phyloP scores from a whole-genome alignment of 495 filamentous ascomycete genomes.

The Penicillium desertorum region DNA sequence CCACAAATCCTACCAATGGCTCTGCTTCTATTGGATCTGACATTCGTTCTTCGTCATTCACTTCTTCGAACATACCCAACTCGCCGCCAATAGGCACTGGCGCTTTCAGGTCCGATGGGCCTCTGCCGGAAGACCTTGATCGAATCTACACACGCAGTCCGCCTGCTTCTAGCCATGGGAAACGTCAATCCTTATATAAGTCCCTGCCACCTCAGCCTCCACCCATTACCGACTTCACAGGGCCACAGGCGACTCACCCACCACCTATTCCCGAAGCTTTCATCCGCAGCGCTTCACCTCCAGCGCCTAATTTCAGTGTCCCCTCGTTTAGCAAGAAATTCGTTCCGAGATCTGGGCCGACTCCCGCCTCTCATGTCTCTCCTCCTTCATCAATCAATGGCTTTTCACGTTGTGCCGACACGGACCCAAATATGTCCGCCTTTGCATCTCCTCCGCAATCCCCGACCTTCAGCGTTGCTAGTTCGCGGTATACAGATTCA shows the following conservation, averaged over 20 bases:
- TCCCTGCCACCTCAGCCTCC: constrained; percentile 12
- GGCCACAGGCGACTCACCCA: constrained; percentile 22
- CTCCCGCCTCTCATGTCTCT: constrained; percentile 18
- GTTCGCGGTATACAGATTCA: constrained; percentile 23
- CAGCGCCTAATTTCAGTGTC: constrained; percentile 53
- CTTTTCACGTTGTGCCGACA: constrained; percentile 19
- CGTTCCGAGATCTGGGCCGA: constrained; percentile 24
- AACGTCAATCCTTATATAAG: constrained; percentile 30
- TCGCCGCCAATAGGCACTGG: constrained; percentile 18
- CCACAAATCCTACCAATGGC: constrained; percentile 20
- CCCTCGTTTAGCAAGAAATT: constrained; percentile 51
- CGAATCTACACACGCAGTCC: constrained; percentile 24
- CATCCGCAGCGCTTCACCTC: constrained; percentile 38
- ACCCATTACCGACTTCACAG: constrained; percentile 14
- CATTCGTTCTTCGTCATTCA: constrained; percentile 20
- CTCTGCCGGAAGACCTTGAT: constrained; percentile 16
- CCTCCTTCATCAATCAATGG: constrained; percentile 20
- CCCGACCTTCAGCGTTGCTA: constrained; percentile 34
- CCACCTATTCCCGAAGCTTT: constrained; percentile 34
- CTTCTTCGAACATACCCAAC: constrained; percentile 17
- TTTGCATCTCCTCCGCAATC: constrained; percentile 43
- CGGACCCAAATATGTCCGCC: constrained; percentile 25
- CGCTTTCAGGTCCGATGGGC: constrained; percentile 17
- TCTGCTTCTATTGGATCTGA: constrained; percentile 26
- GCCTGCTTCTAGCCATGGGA: constrained; percentile 25